Conservation (phyloP, 1,284 basidiomycete species). For the Cutaneotrichosporon spelunceum region DNA sequence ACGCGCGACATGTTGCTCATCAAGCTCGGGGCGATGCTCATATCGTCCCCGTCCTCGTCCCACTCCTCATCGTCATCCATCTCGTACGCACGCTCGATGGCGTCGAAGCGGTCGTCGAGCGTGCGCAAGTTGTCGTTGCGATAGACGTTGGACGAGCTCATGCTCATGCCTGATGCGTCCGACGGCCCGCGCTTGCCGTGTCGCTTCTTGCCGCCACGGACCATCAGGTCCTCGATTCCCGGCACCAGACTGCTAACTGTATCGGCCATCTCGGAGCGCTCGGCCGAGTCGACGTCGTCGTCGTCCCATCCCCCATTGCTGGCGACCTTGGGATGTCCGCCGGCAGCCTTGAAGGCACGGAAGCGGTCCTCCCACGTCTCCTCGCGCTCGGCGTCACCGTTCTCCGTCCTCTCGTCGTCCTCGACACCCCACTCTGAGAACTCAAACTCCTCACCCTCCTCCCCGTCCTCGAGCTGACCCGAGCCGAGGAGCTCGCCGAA, state of each 20-base stretch:
- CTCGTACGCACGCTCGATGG: constrained; percentile 75
- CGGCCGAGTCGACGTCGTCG: constrained; percentile 35
- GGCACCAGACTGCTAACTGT: constrained; percentile 69
- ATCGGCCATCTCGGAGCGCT: constrained; percentile 71
- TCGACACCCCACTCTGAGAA: constrained; percentile 61
- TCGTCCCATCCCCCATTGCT: constrained; percentile 26
- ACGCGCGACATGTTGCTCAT: constrained; percentile 38
- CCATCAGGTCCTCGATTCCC: constrained; percentile 58
- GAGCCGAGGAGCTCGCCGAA: constrained; percentile 43
- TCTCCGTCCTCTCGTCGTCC: constrained; percentile 44
- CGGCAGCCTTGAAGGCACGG: constrained; percentile 64
- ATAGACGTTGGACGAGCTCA: constrained; percentile 96
- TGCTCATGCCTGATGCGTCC: constrained; percentile 86
- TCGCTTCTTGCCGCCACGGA: constrained; percentile 71
- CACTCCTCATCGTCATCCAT: constrained; percentile 58
- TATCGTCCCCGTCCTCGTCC: constrained; percentile 50
- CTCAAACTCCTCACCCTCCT: constrained; percentile 58
- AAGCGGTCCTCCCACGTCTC: constrained; percentile 71
- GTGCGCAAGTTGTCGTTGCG: constrained; percentile 82
- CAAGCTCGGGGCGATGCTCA: constrained; percentile 42
- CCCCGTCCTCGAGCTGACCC: constrained; percentile 61
- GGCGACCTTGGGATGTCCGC: constrained; percentile 39
- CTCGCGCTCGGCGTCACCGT: constrained; percentile 26
- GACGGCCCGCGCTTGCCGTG: constrained; percentile 65
- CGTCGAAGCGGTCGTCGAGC: constrained; percentile 88